Base-by-base conservation (phyloP, 352 stramenopile genomes). In the Globisporangium acanthophoron region DNA sequence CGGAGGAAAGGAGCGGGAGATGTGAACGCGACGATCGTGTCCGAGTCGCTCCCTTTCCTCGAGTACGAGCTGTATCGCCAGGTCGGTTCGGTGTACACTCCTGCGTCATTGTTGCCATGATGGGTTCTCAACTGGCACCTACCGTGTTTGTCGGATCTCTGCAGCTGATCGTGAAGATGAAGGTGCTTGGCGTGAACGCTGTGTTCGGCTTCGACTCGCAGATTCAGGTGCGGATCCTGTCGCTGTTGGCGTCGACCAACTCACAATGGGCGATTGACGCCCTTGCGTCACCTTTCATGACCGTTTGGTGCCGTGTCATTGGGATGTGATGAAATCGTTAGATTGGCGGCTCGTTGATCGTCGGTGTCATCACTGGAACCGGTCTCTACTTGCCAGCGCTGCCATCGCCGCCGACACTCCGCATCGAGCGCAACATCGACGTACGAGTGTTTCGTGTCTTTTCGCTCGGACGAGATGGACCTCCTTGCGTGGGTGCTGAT, bases 31-130 rank as follows among this genome's bases (percentile, higher is more conserved):
- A 97, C 97, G 13, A 94, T 96, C 54, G 92, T 99, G 2, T 98
- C 90, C 5, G 93, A 99, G 64, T 94, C 92, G 9, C 79, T 99
- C 3, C 96, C 96, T n/a, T 99, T 99, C 60, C 70, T 99, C 24
- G 96, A 99, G 64, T 98, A 99, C 64, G 96, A 99, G 59, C 77
- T 99, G 5, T 97, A 98, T 76, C 91, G 97, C 16, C 96, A 99
- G 79, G 82, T 99, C 58, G 4, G 61, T 54, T 20, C 29, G 4
- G 40, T 18, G 9, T 15, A 12, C 33, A 20, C 15, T 20, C 13
- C 40, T 20, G 7, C 44, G 5, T 27, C 18, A 39, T 9, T 13
- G 12, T 9, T 15, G 35, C 35, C 35, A 9, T 15, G 12, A 43
- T 18, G 37, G 12, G 4, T 37, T 37, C 37, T 5, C 12, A 18